Evolutionary conservation across 176 grass and related monocot species (phyloP), one percentile per base, ranked within the genome.

Genomic region (Microstegium vimineum): DNA sequence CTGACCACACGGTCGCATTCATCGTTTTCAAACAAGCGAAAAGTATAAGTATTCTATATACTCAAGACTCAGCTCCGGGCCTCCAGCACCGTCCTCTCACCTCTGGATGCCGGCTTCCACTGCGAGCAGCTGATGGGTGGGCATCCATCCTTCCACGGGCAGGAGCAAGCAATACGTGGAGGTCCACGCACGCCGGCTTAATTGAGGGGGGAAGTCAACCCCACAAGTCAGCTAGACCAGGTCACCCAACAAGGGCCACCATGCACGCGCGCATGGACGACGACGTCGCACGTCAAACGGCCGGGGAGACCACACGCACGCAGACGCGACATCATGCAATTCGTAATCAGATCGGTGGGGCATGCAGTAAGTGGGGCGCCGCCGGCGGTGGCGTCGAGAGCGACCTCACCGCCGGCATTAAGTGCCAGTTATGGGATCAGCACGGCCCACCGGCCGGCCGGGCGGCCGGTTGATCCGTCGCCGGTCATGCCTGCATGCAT

Each of bases 331-430:
- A 51, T 11, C 30, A 9, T 20, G 23, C 37, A 25, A 41, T 68
- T 38, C 3, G 51, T 10, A 14, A 27, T 40, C 54, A 42, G 36
- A 59, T 25, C 54, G 25, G 54, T 60, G 56, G 54, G 22, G 52
- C 20, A 54, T 1, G 11, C 5, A 49, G 52, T 80, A 40, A 69
- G 32, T 25, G 32, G 31, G 33, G 46, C 0, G 13, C 22, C 78
- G 78, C n/a, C 62, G 26, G 9, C 77, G 63, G 42, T 8, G 10
- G 60, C 38, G 68, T 4, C 25, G 60, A 52, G 42, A 79, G 23
- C 77, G 64, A 31, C 65, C 65, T 70, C 65, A 70, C 78, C 78
- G 78, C 78, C 45, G 65, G 78, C 26, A 69, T 60, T 82, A 66
- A 82, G 25, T 61, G 52, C 35, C 35, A 82, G 36, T 71, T 72